Conservation (phyloP, 1,139 yeast species). For the Geotrichum aggregatum region DNA sequence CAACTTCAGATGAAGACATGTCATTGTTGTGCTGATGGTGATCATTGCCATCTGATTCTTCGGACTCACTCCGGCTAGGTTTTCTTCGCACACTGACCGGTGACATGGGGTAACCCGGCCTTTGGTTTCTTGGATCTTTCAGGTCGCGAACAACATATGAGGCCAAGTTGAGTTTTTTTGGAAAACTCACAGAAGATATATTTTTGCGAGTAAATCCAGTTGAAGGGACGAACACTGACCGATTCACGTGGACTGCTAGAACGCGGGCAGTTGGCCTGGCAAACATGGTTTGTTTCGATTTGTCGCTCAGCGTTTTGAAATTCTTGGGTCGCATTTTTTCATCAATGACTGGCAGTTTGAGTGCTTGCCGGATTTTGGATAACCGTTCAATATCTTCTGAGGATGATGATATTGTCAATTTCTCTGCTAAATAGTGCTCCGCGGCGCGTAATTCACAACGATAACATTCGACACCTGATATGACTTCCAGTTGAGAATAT, state of each 20-base stretch:
- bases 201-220: constrained; percentile 82
- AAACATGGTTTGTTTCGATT: constrained; percentile 75
- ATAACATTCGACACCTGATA: constrained; percentile 89
- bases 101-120: constrained; percentile 68
- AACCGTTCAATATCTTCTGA: constrained; percentile 41
- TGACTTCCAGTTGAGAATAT: constrained; percentile 77
- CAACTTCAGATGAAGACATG: not conserved
- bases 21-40: not conserved
- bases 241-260: constrained; percentile 77
- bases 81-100: constrained; percentile 38
- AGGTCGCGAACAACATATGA: constrained; percentile 66
- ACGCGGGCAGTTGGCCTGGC: constrained; percentile 76
- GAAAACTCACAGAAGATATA: constrained; percentile 78
- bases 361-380: constrained; percentile 52
- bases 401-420: not conserved
- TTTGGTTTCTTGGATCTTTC: constrained; percentile 58
- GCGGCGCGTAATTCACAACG: constrained; percentile 74
- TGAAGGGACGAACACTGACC: constrained; percentile 86
- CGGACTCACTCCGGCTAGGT: constrained; percentile 41
- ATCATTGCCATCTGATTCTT: constrained; percentile 25
- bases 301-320: constrained; percentile 69
- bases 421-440: constrained; percentile 31
- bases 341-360: constrained; percentile 62
- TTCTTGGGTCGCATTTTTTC: constrained; percentile 79
- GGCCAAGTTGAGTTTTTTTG: constrained; percentile 58